phyloP scores from a whole-genome alignment of 148 eudicot genomes.

The Silene uniflora region DNA sequence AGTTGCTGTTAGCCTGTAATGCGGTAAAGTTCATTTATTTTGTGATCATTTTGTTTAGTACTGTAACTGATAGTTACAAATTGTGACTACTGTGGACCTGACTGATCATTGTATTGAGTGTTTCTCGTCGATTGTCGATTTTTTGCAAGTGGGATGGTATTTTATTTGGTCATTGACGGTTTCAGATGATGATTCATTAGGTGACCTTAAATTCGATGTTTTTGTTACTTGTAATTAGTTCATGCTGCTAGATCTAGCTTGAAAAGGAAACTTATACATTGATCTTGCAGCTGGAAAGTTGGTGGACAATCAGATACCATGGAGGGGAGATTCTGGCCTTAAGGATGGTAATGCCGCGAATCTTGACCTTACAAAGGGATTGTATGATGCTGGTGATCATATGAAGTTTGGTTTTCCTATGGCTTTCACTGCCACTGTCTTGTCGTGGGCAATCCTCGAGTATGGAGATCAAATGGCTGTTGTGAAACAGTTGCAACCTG shows the following conservation, averaged over 20 bases:
- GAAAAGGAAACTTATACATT: conserved; percentile 11
- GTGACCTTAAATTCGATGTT: background rate
- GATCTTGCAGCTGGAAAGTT: conserved; percentile 77
- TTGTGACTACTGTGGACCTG: conserved; percentile 5
- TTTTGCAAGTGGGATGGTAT: background rate
- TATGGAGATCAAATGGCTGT: conserved; percentile 86
- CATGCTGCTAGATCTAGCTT: background rate
- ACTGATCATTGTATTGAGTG: background rate
- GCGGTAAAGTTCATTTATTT: background rate
- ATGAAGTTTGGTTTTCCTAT: conserved; percentile 92
- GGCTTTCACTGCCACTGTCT: conserved; percentile 90
- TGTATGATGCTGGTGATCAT: conserved; percentile 98
- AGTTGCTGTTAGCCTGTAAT: background rate
- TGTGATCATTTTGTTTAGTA: background rate
- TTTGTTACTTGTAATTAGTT: background rate
- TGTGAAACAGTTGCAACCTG: conserved; percentile 61
- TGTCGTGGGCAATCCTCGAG: conserved; percentile 92
- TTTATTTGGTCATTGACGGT: too few relatives aligned
- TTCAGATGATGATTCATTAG: background rate
- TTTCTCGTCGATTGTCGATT: background rate
- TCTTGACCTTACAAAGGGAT: conserved; percentile 81
- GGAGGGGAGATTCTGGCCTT: conserved; percentile 94
- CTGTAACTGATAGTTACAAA: background rate
- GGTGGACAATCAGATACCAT: conserved; percentile 58
- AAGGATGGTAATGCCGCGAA: conserved; percentile 64